These are phyloP conservation scores for Theileria orientalis DNA, from an alignment of 169 alveolate genomes.

Conservation along the genomic window DNA sequence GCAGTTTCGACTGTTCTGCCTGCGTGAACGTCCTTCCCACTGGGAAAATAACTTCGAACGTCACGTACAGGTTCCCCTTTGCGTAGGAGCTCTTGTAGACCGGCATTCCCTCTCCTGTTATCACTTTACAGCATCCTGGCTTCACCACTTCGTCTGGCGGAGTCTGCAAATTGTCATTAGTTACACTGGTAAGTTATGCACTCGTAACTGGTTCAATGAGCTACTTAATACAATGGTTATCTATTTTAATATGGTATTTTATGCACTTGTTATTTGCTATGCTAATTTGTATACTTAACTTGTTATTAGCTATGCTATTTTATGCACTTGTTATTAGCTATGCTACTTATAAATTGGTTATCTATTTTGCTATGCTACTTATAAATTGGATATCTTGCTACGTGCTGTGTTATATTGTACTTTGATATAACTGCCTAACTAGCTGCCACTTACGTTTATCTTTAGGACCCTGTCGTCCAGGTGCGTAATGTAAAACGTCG, in stretches of 20 bases:
- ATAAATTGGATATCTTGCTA: too few relatives aligned
- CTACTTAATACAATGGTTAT: constrained; percentile 5
- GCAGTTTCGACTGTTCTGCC: constrained; percentile 62
- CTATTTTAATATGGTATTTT: neutral
- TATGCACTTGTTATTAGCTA: too few relatives aligned
- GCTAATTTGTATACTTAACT: too few relatives aligned
- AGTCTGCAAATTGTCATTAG: constrained; percentile 29
- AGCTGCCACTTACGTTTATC: constrained; percentile 71
- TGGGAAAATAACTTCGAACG: constrained; percentile 93
- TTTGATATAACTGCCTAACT: neutral
- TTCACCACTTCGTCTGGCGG: constrained; percentile 85
- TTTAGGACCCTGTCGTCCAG: constrained; percentile 89
- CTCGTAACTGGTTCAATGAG: neutral
- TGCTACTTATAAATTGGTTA: too few relatives aligned
- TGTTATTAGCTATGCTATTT: too few relatives aligned
- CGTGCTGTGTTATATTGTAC: too few relatives aligned
- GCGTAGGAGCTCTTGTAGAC: constrained; percentile 88
- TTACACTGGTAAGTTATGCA: neutral
- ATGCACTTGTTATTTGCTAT: too few relatives aligned
- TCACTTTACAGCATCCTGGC: constrained; percentile 89
- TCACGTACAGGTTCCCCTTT: constrained; percentile 91
- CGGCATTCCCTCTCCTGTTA: constrained; percentile 95
- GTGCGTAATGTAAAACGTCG: constrained; percentile 87
- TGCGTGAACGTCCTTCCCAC: constrained; percentile 70
- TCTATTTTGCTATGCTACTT: too few relatives aligned